phyloP scores from a whole-genome alignment of 2,329 filamentous ascomycete species.

The Botrytis hyacinthi region DNA sequence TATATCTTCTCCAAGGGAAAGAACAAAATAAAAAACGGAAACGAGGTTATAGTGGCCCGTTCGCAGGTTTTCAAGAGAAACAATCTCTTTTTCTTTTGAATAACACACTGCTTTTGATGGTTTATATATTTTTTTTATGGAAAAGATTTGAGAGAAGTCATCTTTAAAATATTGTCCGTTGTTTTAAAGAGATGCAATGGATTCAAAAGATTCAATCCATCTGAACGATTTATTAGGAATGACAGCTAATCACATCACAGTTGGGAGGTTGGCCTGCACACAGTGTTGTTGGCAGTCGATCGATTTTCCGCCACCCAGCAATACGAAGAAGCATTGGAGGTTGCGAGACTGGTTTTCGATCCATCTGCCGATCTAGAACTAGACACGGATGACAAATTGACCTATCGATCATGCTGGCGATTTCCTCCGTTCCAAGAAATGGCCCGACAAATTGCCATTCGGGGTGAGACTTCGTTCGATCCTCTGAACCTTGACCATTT shows the following conservation, averaged over 20 bases:
- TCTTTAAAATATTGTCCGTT: accelerated
- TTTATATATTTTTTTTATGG: not conserved
- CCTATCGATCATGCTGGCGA: not conserved
- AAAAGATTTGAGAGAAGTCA: not conserved
- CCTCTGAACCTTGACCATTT: constrained; percentile 20
- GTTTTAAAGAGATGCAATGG: not conserved
- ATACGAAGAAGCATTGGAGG: constrained; percentile 26
- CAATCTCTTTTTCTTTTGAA: not conserved
- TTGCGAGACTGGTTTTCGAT: not conserved
- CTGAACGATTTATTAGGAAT: not conserved
- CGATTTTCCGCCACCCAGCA: constrained; percentile 30
- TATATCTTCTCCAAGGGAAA: not conserved
- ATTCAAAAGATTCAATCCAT: not conserved
- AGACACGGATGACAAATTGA: not conserved
- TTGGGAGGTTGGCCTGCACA: constrained; percentile 38
- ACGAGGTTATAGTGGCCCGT: not conserved
- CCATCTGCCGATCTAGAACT: not conserved
- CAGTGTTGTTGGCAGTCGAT: constrained; percentile 28
- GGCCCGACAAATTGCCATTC: not conserved
- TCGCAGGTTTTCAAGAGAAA: accelerated
- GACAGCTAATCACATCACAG: not conserved
- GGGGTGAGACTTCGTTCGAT: constrained; percentile 29
- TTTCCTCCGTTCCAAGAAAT: constrained; percentile 5
- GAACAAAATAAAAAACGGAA: not conserved
- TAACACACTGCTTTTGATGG: not conserved